phyloP scores from a whole-genome alignment of 1,284 basidiomycete species.

The Moesziomyces antarcticus region DNA sequence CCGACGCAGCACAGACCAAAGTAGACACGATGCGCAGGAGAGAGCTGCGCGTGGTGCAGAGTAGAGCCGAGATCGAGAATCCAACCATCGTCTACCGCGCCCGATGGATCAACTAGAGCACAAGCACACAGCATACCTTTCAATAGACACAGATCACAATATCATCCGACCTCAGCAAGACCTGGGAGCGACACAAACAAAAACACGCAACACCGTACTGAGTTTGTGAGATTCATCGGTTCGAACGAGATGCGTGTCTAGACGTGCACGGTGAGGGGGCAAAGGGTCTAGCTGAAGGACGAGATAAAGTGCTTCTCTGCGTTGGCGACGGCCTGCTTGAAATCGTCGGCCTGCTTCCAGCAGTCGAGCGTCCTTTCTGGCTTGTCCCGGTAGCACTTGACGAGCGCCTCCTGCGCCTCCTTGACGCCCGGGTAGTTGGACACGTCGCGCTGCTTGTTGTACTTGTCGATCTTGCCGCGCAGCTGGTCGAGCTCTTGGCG shows the following conservation, averaged over 20 bases:
- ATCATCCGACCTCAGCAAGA: no score
- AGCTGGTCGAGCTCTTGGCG: constrained; percentile 61
- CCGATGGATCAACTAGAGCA: constrained; percentile 27
- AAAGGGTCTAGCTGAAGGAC: constrained; percentile 15
- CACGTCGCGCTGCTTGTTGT: constrained; percentile 74
- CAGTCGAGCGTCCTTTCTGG: constrained; percentile 77
- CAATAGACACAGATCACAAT: no score
- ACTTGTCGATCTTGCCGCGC: constrained; percentile 77
- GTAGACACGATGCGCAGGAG: constrained; percentile 61
- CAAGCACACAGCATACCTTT: neutral
- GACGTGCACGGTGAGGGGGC: neutral
- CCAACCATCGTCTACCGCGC: constrained; percentile 57
- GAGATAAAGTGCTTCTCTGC: constrained; percentile 72
- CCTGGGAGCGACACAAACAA: no score
- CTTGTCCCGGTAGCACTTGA: constrained; percentile 80
- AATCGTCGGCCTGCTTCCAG: constrained; percentile 79
- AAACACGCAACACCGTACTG: neutral
- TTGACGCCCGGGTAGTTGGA: constrained; percentile 74
- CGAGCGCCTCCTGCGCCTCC: constrained; percentile 74
- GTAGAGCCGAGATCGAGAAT: constrained; percentile 54
- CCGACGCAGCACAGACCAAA: constrained; percentile 41
- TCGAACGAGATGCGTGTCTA: neutral
- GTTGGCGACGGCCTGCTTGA: constrained; percentile 77
- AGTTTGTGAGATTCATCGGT: no score
- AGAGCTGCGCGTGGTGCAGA: constrained; percentile 63